Evolutionary conservation across 768 basidiomycete genomes (phyloP).

Genomic region (Lentinula detonsa): DNA sequence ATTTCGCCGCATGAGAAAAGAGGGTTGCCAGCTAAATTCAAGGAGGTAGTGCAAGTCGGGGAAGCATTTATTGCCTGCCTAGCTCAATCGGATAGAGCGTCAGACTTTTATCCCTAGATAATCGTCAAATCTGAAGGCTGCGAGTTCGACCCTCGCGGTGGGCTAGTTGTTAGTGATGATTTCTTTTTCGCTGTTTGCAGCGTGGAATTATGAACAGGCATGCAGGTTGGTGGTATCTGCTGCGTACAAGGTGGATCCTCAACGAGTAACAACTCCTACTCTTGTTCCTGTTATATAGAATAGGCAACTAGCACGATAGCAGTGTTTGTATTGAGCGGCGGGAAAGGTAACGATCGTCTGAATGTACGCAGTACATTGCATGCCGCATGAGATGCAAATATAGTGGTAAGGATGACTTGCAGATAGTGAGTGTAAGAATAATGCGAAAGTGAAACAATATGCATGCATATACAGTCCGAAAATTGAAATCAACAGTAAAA

Average conservation of each 20-base stretch:
- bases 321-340: no score
- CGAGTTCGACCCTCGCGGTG: constrained; percentile 85
- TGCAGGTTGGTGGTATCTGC: no score
- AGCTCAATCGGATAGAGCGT: constrained; percentile 66
- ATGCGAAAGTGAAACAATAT: background rate
- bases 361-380: no score
- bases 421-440: background rate
- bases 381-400: background rate
- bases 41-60: no score
- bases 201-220: no score
- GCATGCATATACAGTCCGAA: background rate
- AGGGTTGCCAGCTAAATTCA: no score
- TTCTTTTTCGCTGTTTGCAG: background rate
- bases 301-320: no score
- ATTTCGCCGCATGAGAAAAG: no score
- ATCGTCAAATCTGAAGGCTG: constrained; percentile 62
- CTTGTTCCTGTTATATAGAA: no score
- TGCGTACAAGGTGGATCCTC: no score
- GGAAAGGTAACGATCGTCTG: no score
- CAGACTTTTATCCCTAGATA: constrained; percentile 30
- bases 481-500: background rate
- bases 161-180: constrained; percentile 32
- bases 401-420: background rate
- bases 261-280: no score
- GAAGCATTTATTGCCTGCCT: constrained; percentile 40